Conservation (phyloP, 1,284 basidiomycete species). For the Rhodotorula mucilaginosa region DNA sequence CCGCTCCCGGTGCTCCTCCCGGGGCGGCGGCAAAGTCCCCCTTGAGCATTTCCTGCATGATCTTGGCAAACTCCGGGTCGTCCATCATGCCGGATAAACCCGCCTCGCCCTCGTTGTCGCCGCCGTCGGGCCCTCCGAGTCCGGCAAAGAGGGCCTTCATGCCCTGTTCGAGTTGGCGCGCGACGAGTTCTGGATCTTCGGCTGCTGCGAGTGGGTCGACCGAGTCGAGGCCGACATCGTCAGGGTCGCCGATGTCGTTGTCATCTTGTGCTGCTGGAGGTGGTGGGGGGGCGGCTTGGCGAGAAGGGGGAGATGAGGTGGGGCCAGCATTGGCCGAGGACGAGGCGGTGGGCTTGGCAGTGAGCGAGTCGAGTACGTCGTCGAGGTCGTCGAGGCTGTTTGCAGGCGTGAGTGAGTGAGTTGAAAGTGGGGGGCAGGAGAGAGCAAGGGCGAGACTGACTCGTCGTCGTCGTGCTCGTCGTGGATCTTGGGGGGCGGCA, state of each 20-base stretch:
- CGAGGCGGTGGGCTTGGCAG: slow-evolving; percentile 45
- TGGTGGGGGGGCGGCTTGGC: slow-evolving; percentile 9
- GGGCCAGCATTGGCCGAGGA: slow-evolving; percentile 52
- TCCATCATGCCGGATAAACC: slow-evolving; percentile 43
- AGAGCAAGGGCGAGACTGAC: slow-evolving; percentile 5
- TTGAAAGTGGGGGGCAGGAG: not conserved
- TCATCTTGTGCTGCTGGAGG: slow-evolving; percentile 49
- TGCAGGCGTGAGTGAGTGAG: too few species aligned
- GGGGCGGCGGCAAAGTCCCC: slow-evolving; percentile 37
- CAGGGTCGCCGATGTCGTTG: slow-evolving; percentile 54
- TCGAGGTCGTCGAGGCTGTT: slow-evolving; percentile 37
- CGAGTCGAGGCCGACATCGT: slow-evolving; percentile 44
- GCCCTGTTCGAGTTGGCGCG: slow-evolving; percentile 68
- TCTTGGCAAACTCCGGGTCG: slow-evolving; percentile 26
- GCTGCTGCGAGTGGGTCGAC: too few species aligned
- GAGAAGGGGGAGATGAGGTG: slow-evolving; percentile 23
- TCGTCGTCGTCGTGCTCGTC: slow-evolving; percentile 23
- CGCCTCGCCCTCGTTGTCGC: slow-evolving; percentile 37
- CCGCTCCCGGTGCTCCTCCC: slow-evolving; percentile 43
- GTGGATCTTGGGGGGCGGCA: slow-evolving; percentile 20
- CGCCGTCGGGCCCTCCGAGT: slow-evolving; percentile 49
- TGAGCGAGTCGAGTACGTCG: slow-evolving; percentile 53
- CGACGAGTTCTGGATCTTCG: slow-evolving; percentile 60
- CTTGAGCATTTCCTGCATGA: slow-evolving; percentile 38
- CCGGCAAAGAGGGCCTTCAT: slow-evolving; percentile 83